A percentile compares a stretch with the other conserved stretches of the same genome.
Evolutionary conservation across 306 rosid genomes (phyloP).

Genomic region (Rosa persica): DNA sequence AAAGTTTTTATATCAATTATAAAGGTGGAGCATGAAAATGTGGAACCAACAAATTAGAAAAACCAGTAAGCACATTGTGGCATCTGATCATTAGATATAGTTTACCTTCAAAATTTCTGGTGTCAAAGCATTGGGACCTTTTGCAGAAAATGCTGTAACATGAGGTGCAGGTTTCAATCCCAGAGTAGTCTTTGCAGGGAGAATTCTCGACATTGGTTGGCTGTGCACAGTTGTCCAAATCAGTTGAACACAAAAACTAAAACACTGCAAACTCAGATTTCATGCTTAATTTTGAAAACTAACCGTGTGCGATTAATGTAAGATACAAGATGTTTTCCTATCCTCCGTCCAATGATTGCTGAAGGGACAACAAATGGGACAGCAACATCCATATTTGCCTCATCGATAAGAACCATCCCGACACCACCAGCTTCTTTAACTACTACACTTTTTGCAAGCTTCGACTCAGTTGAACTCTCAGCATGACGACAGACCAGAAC

Average conservation of each 20-base stretch:
- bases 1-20: constrained; percentile 1
- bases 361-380: constrained; percentile 73
- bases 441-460: constrained; percentile 55
- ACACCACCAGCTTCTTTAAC: constrained; percentile 74
- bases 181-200: constrained; percentile 53
- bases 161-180: constrained; percentile 79
- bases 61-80: not conserved
- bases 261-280: not conserved
- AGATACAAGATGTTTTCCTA: constrained; percentile 46
- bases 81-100: constrained; percentile 16
- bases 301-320: constrained; percentile 57
- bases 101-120: constrained; percentile 79
- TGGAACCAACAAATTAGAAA: not conserved
- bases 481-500: constrained; percentile 69
- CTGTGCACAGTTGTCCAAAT: constrained; percentile 39
- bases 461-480: constrained; percentile 62
- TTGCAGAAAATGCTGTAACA: constrained; percentile 73
- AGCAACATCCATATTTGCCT: constrained; percentile 51
- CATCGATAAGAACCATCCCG: constrained; percentile 77
- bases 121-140: constrained; percentile 74
- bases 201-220: constrained; percentile 48
- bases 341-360: constrained; percentile 52
- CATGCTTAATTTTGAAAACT: constrained; percentile 28
- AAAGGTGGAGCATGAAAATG: not conserved
- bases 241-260: constrained; percentile 23